phyloP scores from a whole-genome alignment of 129 eudicot species.

The Silybum marianum region DNA sequence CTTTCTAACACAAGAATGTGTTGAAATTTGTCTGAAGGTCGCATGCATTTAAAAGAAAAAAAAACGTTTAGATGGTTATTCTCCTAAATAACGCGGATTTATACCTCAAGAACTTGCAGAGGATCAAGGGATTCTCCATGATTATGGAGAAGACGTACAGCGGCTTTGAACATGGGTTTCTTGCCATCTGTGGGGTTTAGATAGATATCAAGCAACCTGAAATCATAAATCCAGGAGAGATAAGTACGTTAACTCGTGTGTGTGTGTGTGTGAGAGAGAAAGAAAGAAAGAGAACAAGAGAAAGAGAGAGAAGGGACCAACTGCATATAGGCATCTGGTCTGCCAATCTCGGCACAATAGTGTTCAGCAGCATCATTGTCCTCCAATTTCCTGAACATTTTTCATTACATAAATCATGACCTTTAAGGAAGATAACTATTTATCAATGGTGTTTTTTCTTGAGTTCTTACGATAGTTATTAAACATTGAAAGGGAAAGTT shows the following conservation, averaged over 20 bases:
- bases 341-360: slow-evolving; percentile 95
- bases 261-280: not conserved
- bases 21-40: not conserved
- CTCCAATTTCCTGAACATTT: slow-evolving; percentile 75
- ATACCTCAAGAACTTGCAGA: slow-evolving; percentile 88
- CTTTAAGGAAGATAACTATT: not conserved
- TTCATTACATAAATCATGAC: slow-evolving; percentile 1
- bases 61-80: not conserved
- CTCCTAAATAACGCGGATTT: not conserved
- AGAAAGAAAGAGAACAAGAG: slow-evolving; percentile 29
- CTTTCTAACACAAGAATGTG: not conserved
- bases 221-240: slow-evolving; percentile 13
- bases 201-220: slow-evolving; percentile 95
- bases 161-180: slow-evolving; percentile 95
- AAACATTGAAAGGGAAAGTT: no score
- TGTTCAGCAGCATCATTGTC: slow-evolving; percentile 96
- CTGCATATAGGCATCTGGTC: slow-evolving; percentile 99
- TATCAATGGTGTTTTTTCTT: not conserved
- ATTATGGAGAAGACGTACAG: slow-evolving; percentile 92
- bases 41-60: not conserved
- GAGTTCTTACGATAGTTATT: not conserved
- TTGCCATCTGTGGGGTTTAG: slow-evolving; percentile 88
- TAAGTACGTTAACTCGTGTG: not conserved
- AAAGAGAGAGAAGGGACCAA: slow-evolving; percentile 47
- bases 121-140: slow-evolving; percentile 96